Conservation (phyloP, 305 asterid species). For the Nicotiana rustica region DNA sequence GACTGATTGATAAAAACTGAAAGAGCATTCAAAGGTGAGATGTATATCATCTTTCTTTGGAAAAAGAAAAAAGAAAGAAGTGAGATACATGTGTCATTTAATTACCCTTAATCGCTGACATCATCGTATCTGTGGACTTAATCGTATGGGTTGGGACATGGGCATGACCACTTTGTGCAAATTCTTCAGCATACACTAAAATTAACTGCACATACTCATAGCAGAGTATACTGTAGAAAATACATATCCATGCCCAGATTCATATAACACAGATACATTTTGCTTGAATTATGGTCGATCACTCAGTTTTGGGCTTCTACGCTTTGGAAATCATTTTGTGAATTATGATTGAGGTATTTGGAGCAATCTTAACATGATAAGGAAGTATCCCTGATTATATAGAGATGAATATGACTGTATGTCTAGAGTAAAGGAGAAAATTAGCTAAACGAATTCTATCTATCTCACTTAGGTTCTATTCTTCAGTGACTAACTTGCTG, state of each 20-base stretch:
- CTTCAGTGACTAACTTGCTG: not conserved
- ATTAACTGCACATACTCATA: not conserved
- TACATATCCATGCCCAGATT: conserved; percentile 7
- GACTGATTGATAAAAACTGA: conserved; percentile 1
- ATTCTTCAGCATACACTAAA: not conserved
- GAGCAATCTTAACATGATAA: not conserved
- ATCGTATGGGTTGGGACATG: not conserved
- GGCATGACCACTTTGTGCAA: conserved; percentile 18
- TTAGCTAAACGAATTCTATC: conserved; percentile 4
- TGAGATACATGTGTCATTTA: not conserved
- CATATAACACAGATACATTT: not conserved
- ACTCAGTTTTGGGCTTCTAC: not conserved
- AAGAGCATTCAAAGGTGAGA: not conserved
- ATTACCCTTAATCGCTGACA: not conserved
- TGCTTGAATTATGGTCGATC: not conserved
- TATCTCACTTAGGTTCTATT: not conserved
- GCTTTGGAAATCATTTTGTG: not conserved
- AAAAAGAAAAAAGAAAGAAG: conserved; percentile 6
- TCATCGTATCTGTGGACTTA: not conserved
- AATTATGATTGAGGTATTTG: not conserved
- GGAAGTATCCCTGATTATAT: not conserved
- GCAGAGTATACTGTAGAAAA: not conserved
- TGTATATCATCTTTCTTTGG: not conserved
- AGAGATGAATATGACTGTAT: not conserved
- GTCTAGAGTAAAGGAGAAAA: conserved; percentile 7